Base-by-base conservation (phyloP, 2,329 filamentous ascomycete species). In the Celoporthe dispersa region DNA sequence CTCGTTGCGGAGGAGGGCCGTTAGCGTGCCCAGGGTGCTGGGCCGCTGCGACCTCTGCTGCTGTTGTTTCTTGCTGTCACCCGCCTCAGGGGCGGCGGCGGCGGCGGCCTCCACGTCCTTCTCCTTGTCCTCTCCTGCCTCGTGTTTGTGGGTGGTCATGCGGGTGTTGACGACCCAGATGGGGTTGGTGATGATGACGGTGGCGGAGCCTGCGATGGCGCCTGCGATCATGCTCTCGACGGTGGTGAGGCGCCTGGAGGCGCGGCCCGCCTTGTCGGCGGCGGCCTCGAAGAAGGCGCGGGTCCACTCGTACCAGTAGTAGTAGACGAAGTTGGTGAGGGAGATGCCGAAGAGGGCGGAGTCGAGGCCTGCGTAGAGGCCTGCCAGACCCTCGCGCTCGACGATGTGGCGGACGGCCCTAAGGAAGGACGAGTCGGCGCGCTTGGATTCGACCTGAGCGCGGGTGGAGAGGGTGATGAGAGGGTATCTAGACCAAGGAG, bases 281-380 rank as follows among this genome's bases (percentile, higher is more conserved):
- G 94, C 92, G 73, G 87, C 86, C 80, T 93, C 94, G 83, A 98
- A 98, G 79, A 92, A 92, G 65, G 91, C 87, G 70, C 94, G 91
- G 73, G 94, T 96, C 93, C 94, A 99, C 84, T 99, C 96, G 82
- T 98, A 99, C 95, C 93, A 99, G 86, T 98, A 99, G 84, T 99
- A 99, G 87, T 99, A 99, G 63, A 99, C 95, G 80, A 99, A 99
- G 85, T 99, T 99, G 76, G 96, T 99, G 75, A 99, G 91, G 81
- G 92, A 96, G 84, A 99, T 98, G 80, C 96, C 96, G 81, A 99
- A 98, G 61, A 99, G 86, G 66, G 96, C 96, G 73, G 93, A 97
- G 81, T 97, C 94, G 71, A 99, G 89, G 57, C 96, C 96, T 8
- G 96, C 91, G 80, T 98, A 99, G 48, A 99, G 89, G 41, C 96